Evolutionary conservation across 2,329 filamentous ascomycete species (phyloP).

Genomic region (Aspergillus amoenus): DNA sequence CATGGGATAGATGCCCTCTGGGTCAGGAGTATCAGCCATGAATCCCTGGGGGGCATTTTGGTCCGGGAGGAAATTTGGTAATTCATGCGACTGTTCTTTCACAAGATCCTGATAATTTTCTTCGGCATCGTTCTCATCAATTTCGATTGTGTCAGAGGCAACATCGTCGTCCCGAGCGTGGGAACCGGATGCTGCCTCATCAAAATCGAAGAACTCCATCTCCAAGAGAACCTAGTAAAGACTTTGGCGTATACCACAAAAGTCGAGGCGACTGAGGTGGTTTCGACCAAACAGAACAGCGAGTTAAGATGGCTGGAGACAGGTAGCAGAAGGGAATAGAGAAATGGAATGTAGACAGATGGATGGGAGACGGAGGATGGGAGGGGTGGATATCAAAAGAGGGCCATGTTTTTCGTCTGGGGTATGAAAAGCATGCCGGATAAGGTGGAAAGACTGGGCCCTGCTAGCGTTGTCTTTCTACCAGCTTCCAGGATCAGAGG

Average conservation of each 20-base stretch:
- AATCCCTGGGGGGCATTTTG: constrained; percentile 21
- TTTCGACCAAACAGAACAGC: not conserved
- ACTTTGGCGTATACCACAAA: not conserved
- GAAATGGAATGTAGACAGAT: not conserved
- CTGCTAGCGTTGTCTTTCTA: constrained; percentile 20
- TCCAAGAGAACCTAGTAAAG: not conserved
- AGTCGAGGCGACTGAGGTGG: not conserved
- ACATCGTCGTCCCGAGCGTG: constrained; percentile 39
- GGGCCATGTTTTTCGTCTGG: constrained; percentile 25
- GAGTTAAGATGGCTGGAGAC: not conserved
- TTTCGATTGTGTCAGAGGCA: constrained; percentile 38
- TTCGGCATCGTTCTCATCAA: constrained; percentile 38
- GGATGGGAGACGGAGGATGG: constrained; percentile 1
- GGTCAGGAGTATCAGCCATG: constrained; percentile 20
- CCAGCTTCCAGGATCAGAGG: constrained; percentile 5
- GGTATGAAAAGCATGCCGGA: constrained; percentile 25
- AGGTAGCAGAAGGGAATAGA: not conserved
- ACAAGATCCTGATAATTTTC: constrained; percentile 43
- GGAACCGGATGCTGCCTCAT: constrained; percentile 43
- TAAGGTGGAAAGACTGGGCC: not conserved
- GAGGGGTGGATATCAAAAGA: constrained; percentile 21
- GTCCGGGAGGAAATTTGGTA: constrained; percentile 33
- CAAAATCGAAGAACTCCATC: constrained; percentile 52
- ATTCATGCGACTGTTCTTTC: constrained; percentile 38
- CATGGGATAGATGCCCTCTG: constrained; percentile 42